Evolutionary conservation across 352 stramenopile genomes (phyloP), one percentile per base, ranked within the genome.

Genomic region (Globisporangium sylvaticum): DNA sequence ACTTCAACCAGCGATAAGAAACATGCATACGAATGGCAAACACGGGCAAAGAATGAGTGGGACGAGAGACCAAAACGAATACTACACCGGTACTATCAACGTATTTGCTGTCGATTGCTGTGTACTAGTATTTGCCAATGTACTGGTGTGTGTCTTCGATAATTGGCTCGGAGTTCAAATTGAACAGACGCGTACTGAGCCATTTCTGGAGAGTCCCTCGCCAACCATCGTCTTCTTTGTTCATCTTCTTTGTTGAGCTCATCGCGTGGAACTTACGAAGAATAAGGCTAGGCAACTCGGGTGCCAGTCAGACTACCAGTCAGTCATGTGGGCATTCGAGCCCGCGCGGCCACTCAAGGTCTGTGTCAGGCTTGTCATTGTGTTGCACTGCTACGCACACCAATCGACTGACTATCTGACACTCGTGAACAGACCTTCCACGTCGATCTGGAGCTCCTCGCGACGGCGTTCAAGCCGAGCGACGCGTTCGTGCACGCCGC

Each of bases 401-500:
- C 14, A 31, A 8, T 25, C 12, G n/a, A n/a, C 10, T n/a, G 12
- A 32, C 22, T 24, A 20, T 2, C 39, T 25, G 46, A 7, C 46
- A 22, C 20, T 15, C n/a, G 7, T 18, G 20, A 54, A 15, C 44
- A 87, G 75, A 66, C 75, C 0, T 83, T 85, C 34, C 66, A 80
- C 24, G 73, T 80, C 14, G 69, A 85, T 14, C 70, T 80, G 7
- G 69, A 85, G 8, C 70, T 81, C 32, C 42, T 79, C 14, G 69
- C 65, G 3, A 67, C 69, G 31, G 70, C 75, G 1, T 84, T 76
- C 55, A 64, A 84, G 37, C 75, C 75, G 6, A 65, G 59, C 15
- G 83, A 89, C 57, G 83, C 83, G 22, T 88, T 90, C 53, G 83
- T 89, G 44, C 79, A 91, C 52, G 83, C 83, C 4, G 80, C 83